Evolutionary conservation across 2,329 filamentous ascomycete genomes (phyloP), one percentile per base, ranked within the genome.

Genomic region (Calonectria honghensis): DNA sequence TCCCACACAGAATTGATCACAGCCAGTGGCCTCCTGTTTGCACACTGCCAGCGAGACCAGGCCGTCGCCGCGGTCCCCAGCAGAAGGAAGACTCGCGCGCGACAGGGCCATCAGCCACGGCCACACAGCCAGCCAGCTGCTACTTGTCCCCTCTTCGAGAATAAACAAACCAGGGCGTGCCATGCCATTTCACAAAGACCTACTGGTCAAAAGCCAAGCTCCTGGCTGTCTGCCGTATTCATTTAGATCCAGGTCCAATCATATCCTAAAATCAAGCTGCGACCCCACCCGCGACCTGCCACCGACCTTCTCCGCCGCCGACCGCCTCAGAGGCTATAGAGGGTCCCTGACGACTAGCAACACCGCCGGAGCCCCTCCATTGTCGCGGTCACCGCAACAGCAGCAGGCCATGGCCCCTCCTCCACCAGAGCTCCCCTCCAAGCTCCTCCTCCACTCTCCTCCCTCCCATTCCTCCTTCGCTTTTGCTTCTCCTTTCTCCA

Each of bases 291-390:
- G 54, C 66, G 65, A 41, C 68, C 45, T 70, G 57, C 57, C 63
- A 59, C 61, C 63, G 39, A 31, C 50, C 57, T 63, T 41, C 45
- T 32, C 51, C 65, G 65, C 54, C 67, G 57, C 59, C 68, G 68
- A 70, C 68, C 68, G 68, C 68, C 68, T 70, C 35, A 39, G 57
- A 61, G 67, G 67, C 67, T 69, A 41, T 29, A 54, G 52, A 54
- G 51, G 67, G 54, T 69, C 67, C 67, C 67, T 54, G 67, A 14
- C 39, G 52, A 57, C 67, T 57, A 75, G 70, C 70, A 78, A 78
- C 76, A 79, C 78, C 75, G 77, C 78, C 67, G 68, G 50, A 80
- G 81, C 82, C 82, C 82, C 82, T 84, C 82, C 79, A 83, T 82
- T 59, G 57, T 70, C 68, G 61, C 68, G 79, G 80, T 83, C 81